Evolutionary conservation across 805 yeast genomes (phyloP).

Genomic region (Metschnikowia picachoensis): DNA sequence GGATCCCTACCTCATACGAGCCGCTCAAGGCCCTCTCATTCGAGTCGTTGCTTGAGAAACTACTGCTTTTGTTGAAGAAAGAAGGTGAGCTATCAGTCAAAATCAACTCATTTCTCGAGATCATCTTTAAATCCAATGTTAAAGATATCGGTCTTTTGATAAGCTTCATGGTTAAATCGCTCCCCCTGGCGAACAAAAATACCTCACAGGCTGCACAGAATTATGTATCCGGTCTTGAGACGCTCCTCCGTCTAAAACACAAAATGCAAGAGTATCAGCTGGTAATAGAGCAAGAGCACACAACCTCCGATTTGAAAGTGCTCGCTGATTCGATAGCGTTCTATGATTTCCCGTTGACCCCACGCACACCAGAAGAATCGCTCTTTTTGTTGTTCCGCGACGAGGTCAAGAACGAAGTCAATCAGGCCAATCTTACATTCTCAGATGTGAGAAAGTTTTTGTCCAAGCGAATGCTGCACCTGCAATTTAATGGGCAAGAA

Average conservation of each 20-base stretch:
- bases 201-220: constrained; percentile 2
- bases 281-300: constrained; percentile 4
- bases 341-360: constrained; percentile 9
- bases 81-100: constrained; percentile 1
- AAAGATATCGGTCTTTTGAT: constrained; percentile 6
- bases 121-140: constrained; percentile 3
- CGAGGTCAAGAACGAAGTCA: constrained; percentile 7
- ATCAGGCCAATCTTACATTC: constrained; percentile 14
- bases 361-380: constrained; percentile 11
- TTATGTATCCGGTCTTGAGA: constrained; percentile 7
- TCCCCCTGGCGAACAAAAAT: background rate
- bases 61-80: constrained; percentile 1
- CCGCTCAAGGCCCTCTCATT: constrained; percentile 14
- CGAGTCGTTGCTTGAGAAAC: constrained; percentile 5
- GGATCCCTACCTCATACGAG: constrained; percentile 12
- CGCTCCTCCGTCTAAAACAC: constrained; percentile 4
- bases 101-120: background rate
- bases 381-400: constrained; percentile 8
- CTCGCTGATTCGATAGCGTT: constrained; percentile 4
- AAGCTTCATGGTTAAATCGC: background rate
- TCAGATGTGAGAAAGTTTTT: constrained; percentile 14
- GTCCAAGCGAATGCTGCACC: background rate
- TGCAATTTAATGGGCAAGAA: constrained; percentile 4
- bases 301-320: constrained; percentile 9
- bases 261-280: constrained; percentile 1